Percentiles rank a stretch among this genome's conserved stretches.
Evolutionary conservation across 2,329 filamentous ascomycete genomes (phyloP).

Genomic region (Trichoderma atroviride): DNA sequence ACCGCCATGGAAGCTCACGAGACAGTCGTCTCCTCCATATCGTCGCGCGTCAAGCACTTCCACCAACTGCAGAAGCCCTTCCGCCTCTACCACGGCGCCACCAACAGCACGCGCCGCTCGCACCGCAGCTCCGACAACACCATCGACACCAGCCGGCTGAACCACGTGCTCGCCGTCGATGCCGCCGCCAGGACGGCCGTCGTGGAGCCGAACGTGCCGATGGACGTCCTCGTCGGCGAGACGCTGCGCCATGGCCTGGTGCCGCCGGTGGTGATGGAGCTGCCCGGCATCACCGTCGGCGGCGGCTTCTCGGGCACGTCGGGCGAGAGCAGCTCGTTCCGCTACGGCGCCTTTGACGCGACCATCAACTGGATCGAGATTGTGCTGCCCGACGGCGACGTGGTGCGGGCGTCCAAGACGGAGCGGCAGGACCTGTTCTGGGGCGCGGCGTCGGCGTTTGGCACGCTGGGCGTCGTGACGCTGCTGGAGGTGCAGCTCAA

Average conservation of each 20-base stretch:
- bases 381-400: conserved; percentile 62
- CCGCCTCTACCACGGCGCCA: conserved; percentile 76
- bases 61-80: conserved; percentile 56
- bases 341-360: conserved; percentile 66
- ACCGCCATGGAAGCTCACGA: conserved; percentile 50
- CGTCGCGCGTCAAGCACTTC: conserved; percentile 49
- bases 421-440: conserved; percentile 63
- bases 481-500: conserved; percentile 63
- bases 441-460: conserved; percentile 66
- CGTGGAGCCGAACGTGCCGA: conserved; percentile 71
- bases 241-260: conserved; percentile 60
- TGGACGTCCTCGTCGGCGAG: conserved; percentile 64
- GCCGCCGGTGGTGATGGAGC: conserved; percentile 70
- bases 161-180: conserved; percentile 65
- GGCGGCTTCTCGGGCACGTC: conserved; percentile 69
- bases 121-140: conserved; percentile 54
- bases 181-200: conserved; percentile 55
- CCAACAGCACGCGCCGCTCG: conserved; percentile 71
- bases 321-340: conserved; percentile 70
- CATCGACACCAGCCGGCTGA: conserved; percentile 68
- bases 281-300: conserved; percentile 71
- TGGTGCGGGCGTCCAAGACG: conserved; percentile 56
- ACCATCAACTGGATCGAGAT: conserved; percentile 66
- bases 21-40: conserved; percentile 47
- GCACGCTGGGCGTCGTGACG: conserved; percentile 68